phyloP scores from a whole-genome alignment of 352 stramenopile species.

The Pythium utonaiense region DNA sequence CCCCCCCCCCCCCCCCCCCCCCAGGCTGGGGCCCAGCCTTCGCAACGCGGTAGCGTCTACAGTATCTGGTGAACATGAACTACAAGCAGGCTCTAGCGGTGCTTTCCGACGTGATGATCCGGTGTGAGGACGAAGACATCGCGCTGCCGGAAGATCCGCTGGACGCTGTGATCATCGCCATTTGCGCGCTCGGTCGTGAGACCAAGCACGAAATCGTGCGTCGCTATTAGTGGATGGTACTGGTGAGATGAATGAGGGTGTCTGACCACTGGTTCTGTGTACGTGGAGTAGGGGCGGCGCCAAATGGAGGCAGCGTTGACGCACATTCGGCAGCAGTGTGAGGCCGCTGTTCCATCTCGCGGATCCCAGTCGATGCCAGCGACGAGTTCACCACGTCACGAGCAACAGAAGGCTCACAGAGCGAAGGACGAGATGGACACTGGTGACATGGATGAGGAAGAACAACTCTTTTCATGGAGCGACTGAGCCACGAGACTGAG shows the following conservation, averaged over 20 bases:
- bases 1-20: too few relatives aligned
- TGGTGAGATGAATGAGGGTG: too few relatives aligned
- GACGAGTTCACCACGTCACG: conserved; percentile 49
- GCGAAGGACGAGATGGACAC: neutral
- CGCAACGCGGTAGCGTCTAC: too few relatives aligned
- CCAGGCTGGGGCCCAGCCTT: too few relatives aligned
- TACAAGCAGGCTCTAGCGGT: conserved; percentile 41
- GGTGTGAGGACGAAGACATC: conserved; percentile 52
- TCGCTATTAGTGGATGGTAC: too few relatives aligned
- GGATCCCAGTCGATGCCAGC: neutral
- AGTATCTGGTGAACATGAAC: too few relatives aligned
- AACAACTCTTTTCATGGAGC: too few relatives aligned
- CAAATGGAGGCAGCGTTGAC: conserved; percentile 47
- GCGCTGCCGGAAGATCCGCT: conserved; percentile 46
- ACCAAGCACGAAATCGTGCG: conserved; percentile 45
- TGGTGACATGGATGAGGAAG: too few relatives aligned
- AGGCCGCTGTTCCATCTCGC: neutral
- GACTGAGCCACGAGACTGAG: too few relatives aligned
- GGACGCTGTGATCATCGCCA: conserved; percentile 35
- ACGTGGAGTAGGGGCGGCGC: conserved; percentile 12
- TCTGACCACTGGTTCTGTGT: too few relatives aligned
- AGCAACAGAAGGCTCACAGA: conserved; percentile 43
- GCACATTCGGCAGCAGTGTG: conserved; percentile 34
- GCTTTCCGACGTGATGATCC: conserved; percentile 61
- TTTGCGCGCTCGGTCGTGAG: conserved; percentile 33